Evolutionary conservation across 805 yeast genomes (phyloP).

Genomic region (Lachancea cidri): DNA sequence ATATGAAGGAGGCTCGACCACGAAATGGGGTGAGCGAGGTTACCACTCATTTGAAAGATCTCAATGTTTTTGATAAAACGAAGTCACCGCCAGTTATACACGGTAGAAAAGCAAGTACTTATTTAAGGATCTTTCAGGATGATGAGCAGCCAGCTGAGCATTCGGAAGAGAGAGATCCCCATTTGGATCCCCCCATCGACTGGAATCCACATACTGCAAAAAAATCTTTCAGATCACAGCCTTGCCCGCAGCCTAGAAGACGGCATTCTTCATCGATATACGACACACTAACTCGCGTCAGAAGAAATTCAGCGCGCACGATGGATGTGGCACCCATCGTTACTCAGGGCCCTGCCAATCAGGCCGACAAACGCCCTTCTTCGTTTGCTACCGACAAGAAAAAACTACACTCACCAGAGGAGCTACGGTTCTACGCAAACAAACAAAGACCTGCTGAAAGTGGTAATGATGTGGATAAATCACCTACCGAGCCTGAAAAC

Average conservation of each 20-base stretch:
- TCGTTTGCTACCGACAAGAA: neutral
- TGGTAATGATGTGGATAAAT: neutral
- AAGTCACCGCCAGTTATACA: slow-evolving; percentile 21
- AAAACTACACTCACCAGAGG: neutral
- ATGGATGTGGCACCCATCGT: neutral
- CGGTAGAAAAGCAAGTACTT: slow-evolving; percentile 34
- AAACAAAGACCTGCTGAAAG: neutral
- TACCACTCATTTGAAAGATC: slow-evolving; percentile 20
- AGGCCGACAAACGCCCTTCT: neutral
- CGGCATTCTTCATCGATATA: slow-evolving; percentile 6
- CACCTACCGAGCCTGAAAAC: neutral
- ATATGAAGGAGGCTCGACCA: neutral
- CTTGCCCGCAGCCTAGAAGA: slow-evolving; percentile 1
- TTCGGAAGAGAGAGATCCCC: neutral
- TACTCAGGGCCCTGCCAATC: neutral
- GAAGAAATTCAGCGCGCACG: neutral
- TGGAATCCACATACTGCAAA: neutral
- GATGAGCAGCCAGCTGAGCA: slow-evolving; percentile 13
- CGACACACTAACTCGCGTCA: slow-evolving; percentile 3
- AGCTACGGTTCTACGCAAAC: neutral
- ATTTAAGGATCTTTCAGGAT: slow-evolving; percentile 31
- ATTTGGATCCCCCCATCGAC: neutral
- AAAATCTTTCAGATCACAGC: neutral
- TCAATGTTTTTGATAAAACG: slow-evolving; percentile 23
- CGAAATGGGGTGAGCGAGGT: slow-evolving; percentile 3